These are phyloP conservation scores for Clarkia xantiana DNA, from an alignment of 345 rosid genomes.

Conservation along the genomic window DNA sequence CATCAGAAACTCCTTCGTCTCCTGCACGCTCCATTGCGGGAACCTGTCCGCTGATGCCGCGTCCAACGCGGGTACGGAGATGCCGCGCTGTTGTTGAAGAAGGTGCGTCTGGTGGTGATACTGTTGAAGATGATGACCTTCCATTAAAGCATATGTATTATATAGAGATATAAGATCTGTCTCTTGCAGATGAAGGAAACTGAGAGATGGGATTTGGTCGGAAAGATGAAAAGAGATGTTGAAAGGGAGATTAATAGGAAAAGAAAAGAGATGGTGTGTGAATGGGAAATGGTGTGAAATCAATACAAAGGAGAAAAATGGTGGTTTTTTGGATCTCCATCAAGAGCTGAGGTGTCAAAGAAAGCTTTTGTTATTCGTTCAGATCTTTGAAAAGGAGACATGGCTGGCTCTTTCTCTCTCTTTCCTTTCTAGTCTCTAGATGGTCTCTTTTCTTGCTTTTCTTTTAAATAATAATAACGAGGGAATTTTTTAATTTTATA, in stretches of 20 bases:
- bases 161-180: conserved; percentile 1
- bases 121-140: conserved; percentile 39
- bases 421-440: background rate
- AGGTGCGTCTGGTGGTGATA: conserved; percentile 12
- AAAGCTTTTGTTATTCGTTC: conserved; percentile 16
- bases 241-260: conserved; percentile 10
- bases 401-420: conserved; percentile 2
- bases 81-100: conserved; percentile 30
- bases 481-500: too few species aligned
- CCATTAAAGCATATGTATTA: conserved; percentile 26
- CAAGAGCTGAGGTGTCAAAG: conserved; percentile 19
- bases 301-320: conserved; percentile 21
- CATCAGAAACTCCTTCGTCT: conserved; percentile 67
- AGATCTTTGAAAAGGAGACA: conserved; percentile 16
- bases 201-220: too few species aligned
- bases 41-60: conserved; percentile 43
- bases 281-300: conserved; percentile 41
- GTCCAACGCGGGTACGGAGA: conserved; percentile 19
- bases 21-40: conserved; percentile 92
- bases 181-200: conserved; percentile 9
- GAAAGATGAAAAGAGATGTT: background rate
- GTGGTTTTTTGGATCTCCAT: background rate
- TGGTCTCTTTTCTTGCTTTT: too few species aligned
- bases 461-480: too few species aligned
- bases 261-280: conserved; percentile 10